Evolutionary conservation across 768 basidiomycete genomes (phyloP), one percentile per base, ranked within the genome.

Genomic region (Stropharia rugosoannulata): DNA sequence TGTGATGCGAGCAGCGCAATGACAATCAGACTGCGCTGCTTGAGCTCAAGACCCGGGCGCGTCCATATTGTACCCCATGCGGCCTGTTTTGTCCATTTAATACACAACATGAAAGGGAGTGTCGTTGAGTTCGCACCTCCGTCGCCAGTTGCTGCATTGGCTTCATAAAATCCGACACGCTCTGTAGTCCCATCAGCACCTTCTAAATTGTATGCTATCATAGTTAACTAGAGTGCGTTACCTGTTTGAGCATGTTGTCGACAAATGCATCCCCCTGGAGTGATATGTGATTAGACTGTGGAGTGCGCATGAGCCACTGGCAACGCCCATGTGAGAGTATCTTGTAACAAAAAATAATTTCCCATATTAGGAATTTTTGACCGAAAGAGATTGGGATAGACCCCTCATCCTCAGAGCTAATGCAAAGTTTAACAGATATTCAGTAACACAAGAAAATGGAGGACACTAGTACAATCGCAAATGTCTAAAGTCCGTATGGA

Each of bases 51-150:
- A 8, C 77, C 76, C 32, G 76, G 75, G 41, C 76, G 70, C 41
- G 76, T 74, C 75, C 76, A 79, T 48, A 77, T 76, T 5, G 73
- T 76, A 10, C 77, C 77, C 76, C 76, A 79, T 1, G 71, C 77
- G 9, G 70, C 73, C 75, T 76, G 47, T 38, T 39, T 10, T 10
- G 32, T 38, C 12, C 16, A 36, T 51, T n/a, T 13, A 16, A 25
- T 27, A 1, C 22, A 9, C 25, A 16, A n/a, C 10, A 43, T 25
- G 40, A 19, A 13, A 6, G 18, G 10, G 19, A 22, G 55, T 51
- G 38, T 44, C n/a, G 22, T 27, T 2, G 10, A 71, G 27, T 29
- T 3, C 27, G 29, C 6, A 10, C 75, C 68, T 75, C 75, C 16
- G 74, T 75, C n/a, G 73, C 70, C 22, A 79, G 64, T 67, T 77